A percentile compares a stretch with the other conserved stretches of the same genome.
phyloP scores from a whole-genome alignment of 176 grass and related monocot genomes.

The Bothriochloa decipiens region DNA sequence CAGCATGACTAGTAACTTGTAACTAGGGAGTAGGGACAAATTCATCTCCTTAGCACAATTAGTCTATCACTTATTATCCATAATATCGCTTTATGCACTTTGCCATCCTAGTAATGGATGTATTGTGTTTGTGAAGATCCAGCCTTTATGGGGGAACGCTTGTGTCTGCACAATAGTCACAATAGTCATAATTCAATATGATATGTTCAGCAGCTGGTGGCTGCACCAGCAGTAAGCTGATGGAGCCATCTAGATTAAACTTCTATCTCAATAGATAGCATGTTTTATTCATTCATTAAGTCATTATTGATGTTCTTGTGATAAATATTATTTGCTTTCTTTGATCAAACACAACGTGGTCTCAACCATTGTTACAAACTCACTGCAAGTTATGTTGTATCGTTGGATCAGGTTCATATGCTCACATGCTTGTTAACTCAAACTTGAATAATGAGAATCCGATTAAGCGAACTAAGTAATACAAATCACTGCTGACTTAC shows the following conservation, averaged over 20 bases:
- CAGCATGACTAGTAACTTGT: background rate
- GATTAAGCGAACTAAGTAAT: background rate
- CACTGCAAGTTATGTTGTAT: background rate
- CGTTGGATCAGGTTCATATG: background rate
- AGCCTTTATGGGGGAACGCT: background rate
- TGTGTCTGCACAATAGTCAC: background rate
- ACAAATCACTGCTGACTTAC: background rate
- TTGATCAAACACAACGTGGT: background rate
- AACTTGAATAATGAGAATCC: background rate
- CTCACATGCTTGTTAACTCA: background rate
- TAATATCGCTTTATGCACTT: background rate
- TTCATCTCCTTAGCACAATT: background rate
- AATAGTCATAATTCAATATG: background rate
- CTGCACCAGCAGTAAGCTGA: background rate
- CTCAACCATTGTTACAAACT: background rate
- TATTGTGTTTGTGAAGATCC: background rate
- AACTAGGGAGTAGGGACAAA: background rate
- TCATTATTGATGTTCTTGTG: background rate
- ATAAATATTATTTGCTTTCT: slow-evolving; percentile 1
- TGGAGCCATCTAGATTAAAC: background rate
- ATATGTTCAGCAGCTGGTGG: background rate
- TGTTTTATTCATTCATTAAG: background rate
- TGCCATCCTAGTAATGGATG: background rate
- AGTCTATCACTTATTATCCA: background rate
- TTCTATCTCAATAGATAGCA: background rate